Percentiles rank a stretch among this genome's conserved stretches.
Conservation (phyloP, 108 stramenopile species). For the Fragilaria crotonensis region DNA sequence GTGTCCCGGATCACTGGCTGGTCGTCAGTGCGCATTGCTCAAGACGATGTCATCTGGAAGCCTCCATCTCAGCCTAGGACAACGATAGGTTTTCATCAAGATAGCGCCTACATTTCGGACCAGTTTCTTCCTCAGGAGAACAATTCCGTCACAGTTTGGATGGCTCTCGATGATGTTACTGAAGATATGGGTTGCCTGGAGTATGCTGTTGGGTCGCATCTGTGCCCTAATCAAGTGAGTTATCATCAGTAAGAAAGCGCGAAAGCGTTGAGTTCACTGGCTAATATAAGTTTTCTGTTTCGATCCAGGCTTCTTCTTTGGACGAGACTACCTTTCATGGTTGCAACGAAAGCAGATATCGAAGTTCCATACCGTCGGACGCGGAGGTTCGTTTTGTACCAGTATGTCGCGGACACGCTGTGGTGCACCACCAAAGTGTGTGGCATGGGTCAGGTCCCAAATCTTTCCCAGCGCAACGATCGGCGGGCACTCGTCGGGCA, state of each 20-base stretch:
- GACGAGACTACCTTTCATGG: not conserved
- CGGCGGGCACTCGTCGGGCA: conserved; percentile 9
- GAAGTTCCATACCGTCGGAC: not conserved
- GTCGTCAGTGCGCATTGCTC: conserved; percentile 42
- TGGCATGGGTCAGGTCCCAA: conserved; percentile 12
- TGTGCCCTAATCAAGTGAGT: no score
- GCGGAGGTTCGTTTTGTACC: no score
- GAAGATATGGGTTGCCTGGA: conserved; percentile 42
- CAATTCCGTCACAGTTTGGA: conserved; percentile 54
- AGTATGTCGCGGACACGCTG: conserved; percentile 8
- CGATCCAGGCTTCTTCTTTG: no score
- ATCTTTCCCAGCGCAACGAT: not conserved
- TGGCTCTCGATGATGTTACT: conserved; percentile 55
- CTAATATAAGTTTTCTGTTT: no score
- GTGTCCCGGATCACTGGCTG: conserved; percentile 41
- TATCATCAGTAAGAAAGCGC: no score
- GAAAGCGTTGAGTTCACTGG: no score
- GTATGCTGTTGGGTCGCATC: conserved; percentile 46
- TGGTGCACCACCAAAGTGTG: conserved; percentile 6
- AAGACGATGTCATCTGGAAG: conserved; percentile 68
- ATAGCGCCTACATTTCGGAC: conserved; percentile 46
- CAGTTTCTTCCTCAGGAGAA: conserved; percentile 31
- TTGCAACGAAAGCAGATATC: not conserved
- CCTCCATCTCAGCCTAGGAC: conserved; percentile 17
- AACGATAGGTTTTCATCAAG: conserved; percentile 56